phyloP scores from a whole-genome alignment of 257 asterid genomes.

The Solanum chiquidenum region DNA sequence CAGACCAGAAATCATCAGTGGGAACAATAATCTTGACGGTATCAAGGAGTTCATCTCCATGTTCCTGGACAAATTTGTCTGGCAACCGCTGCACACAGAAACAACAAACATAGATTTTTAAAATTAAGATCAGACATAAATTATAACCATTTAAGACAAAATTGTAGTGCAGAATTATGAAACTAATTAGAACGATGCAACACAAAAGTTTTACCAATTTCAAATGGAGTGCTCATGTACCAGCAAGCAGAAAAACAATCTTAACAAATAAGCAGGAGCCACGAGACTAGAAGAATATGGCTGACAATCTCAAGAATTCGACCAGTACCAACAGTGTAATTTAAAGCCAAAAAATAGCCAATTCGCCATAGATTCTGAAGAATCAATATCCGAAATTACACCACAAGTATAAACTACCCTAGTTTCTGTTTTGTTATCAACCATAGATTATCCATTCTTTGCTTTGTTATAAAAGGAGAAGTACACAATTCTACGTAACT shows the following conservation, averaged over 20 bases:
- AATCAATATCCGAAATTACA: neutral
- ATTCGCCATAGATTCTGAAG: neutral
- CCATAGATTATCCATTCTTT: neutral
- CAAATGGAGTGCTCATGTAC: neutral
- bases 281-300: neutral
- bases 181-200: neutral
- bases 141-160: neutral
- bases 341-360: neutral
- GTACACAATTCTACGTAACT: neutral
- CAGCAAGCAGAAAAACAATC: neutral
- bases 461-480: neutral
- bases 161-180: neutral
- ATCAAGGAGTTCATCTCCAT: slow-evolving; percentile 2
- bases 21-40: neutral
- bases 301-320: neutral
- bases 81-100: slow-evolving; percentile 8
- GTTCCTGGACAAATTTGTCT: neutral
- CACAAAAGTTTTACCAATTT: neutral
- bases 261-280: neutral
- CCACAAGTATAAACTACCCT: neutral
- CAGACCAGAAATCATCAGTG: neutral
- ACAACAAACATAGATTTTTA: neutral
- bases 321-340: neutral
- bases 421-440: neutral
- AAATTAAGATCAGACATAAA: neutral